Conservation (phyloP, 75 land plant species). For the Pinus albicaulis region DNA sequence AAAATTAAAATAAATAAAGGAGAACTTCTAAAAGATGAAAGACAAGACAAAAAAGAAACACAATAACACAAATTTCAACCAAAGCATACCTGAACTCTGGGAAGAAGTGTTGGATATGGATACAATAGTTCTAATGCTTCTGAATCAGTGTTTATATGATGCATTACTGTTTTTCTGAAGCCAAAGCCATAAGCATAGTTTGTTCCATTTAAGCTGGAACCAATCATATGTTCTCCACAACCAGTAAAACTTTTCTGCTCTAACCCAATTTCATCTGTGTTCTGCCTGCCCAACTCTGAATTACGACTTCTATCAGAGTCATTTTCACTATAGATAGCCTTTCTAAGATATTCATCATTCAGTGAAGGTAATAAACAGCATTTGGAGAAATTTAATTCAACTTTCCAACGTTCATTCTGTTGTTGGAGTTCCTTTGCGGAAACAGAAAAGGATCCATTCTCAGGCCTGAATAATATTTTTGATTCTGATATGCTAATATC, state of each 20-base stretch:
- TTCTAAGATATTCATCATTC: slow-evolving; percentile 56
- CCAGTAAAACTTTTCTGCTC: background rate
- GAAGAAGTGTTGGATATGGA: slow-evolving; percentile 82
- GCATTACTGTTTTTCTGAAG: slow-evolving; percentile 36
- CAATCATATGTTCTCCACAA: background rate
- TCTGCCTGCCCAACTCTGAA: slow-evolving; percentile 1
- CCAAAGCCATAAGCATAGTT: slow-evolving; percentile 58
- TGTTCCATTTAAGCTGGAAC: slow-evolving; percentile 36
- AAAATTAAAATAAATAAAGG: background rate
- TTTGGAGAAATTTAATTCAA: slow-evolving; percentile 41
- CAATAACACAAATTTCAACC: background rate
- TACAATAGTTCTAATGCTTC: slow-evolving; percentile 47
- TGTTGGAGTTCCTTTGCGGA: slow-evolving; percentile 18
- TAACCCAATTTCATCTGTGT: background rate
- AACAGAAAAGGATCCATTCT: slow-evolving; percentile 43
- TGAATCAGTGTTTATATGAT: slow-evolving; percentile 34
- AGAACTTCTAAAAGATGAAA: background rate
- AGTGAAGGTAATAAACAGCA: slow-evolving; percentile 54
- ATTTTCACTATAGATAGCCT: slow-evolving; percentile 45
- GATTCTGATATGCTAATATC: background rate
- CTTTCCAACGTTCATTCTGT: slow-evolving; percentile 36
- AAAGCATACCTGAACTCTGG: slow-evolving; percentile 61
- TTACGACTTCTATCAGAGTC: background rate
- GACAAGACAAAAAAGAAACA: background rate
- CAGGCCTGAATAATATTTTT: slow-evolving; percentile 20